phyloP scores from a whole-genome alignment of 2,329 filamentous ascomycete genomes.

The Scortechinia acanthostroma region DNA sequence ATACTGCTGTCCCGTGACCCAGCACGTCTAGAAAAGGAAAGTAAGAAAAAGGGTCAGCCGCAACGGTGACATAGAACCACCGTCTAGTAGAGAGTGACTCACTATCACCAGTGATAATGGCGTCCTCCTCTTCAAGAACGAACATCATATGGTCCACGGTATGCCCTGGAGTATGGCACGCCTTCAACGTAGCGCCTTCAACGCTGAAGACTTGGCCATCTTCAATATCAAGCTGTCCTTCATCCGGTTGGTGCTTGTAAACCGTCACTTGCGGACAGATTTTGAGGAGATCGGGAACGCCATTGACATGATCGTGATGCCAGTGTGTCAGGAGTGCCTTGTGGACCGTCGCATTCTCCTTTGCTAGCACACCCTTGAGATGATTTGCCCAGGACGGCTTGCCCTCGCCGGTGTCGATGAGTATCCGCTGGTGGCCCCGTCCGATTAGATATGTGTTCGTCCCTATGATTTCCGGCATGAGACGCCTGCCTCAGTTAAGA shows the following conservation, averaged over 20 bases:
- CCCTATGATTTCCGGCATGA: too few relatives aligned
- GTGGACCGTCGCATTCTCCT: background rate
- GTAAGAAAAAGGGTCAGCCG: background rate
- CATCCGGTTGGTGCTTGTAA: background rate
- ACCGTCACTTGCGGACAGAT: background rate
- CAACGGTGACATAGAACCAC: background rate
- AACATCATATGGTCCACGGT: slow-evolving; percentile 1
- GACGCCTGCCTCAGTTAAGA: too few relatives aligned
- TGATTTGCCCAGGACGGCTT: background rate
- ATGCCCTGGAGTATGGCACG: slow-evolving; percentile 1
- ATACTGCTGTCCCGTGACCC: background rate
- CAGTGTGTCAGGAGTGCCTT: background rate
- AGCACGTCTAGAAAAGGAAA: background rate
- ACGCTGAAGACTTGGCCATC: background rate
- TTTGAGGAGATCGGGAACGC: background rate
- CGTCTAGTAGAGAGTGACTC: background rate
- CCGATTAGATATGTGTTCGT: slow-evolving; percentile 1
- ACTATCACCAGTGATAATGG: slow-evolving; percentile 1
- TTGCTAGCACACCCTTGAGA: background rate
- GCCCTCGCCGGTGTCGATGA: slow-evolving; percentile 1
- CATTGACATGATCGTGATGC: background rate
- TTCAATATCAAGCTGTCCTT: background rate
- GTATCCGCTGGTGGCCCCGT: background rate
- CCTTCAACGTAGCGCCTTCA: background rate
- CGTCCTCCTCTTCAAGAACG: background rate